Evolutionary conservation across 208 protist species (phyloP), one percentile per base, ranked within the genome.

Genomic region (Crithidia bombi): DNA sequence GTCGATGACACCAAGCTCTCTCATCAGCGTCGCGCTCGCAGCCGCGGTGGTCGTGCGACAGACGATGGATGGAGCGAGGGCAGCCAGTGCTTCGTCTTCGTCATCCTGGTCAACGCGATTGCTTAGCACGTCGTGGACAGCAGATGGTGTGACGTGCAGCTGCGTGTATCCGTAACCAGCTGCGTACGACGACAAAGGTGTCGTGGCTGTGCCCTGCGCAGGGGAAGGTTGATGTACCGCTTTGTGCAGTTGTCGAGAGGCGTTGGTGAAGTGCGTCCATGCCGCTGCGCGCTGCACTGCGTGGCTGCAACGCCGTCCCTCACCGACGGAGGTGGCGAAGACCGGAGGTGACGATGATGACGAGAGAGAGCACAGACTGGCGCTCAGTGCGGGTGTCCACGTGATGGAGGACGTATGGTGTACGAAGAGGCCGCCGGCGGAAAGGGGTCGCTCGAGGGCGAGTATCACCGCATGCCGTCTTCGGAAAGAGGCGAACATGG

Each of bases 21-120:
- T 32, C 70, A 76, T 76, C 19, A 76, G 70, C 0, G 46, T 30
- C 26, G 25, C 70, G 41, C 49, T 76, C n/a, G 70, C 59, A 25
- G 70, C 65, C 3, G 46, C 47, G 28, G 52, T 55, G 49, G 46
- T 33, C 23, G 51, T 56, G 28, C 59, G 62, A n/a, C 26, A 50
- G 10, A 35, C 58, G 39, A 70, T 78, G 9, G 52, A 15, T 1
- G 72, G 65, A 11, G 58, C 43, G 21, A 67, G 15, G 12, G 54
- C 43, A 2, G 33, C 33, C 41, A 78, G 9, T 1, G 57, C 65
- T 2, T 3, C 57, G 26, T 65, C 67, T 4, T 59, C 55, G 15
- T 57, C 49, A 4, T 14, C 38, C 35, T 79, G 65, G 2, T 52
- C 64, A 15, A 6, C 52, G 19, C 41, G 61, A 1, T 7, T 3